Conservation (phyloP, 1,139 yeast species). For the Suzukiozyma palmioleophila region DNA sequence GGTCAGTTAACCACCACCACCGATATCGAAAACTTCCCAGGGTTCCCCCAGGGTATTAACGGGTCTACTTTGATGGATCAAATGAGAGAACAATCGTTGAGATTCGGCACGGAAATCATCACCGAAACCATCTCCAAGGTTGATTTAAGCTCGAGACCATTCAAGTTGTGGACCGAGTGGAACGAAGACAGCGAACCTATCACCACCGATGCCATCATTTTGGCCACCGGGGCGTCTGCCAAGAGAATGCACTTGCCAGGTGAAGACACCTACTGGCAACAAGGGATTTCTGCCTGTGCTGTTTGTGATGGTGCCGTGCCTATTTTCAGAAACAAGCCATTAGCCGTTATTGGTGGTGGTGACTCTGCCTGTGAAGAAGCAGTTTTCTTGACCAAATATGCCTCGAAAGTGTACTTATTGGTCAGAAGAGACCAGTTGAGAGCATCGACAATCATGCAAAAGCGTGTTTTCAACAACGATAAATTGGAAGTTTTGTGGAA, state of each 20-base stretch:
- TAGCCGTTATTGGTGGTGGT: conserved; percentile 98
- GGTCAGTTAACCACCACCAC: conserved; percentile 98
- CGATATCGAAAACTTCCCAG: conserved; percentile 96
- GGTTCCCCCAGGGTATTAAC: conserved; percentile 91
- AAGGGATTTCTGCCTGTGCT: conserved; percentile 98
- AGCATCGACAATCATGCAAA: conserved; percentile 96
- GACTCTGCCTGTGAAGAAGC: conserved; percentile 99
- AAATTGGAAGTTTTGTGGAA: conserved; percentile 89
- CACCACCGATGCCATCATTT: conserved; percentile 86
- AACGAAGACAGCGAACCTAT: conserved; percentile 84
- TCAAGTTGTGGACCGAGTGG: conserved; percentile 96
- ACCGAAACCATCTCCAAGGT: conserved; percentile 93
- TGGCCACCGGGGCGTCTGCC: conserved; percentile 98
- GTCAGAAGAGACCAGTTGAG: conserved; percentile 93
- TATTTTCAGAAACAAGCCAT: conserved; percentile 93
- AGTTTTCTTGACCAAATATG: conserved; percentile 90
- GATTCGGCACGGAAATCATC: conserved; percentile 89
- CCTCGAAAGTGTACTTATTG: conserved; percentile 86
- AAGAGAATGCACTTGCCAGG: conserved; percentile 92
- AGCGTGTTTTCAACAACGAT: conserved; percentile 76
- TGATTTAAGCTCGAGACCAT: conserved; percentile 80
- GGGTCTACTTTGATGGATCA: conserved; percentile 88
- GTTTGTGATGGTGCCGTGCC: conserved; percentile 99
- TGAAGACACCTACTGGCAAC: conserved; percentile 97
- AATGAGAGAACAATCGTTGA: conserved; percentile 82